Evolutionary conservation across 169 alveolate genomes (phyloP), one percentile per base, ranked within the genome.

Genomic region (Eimeria tenella): DNA sequence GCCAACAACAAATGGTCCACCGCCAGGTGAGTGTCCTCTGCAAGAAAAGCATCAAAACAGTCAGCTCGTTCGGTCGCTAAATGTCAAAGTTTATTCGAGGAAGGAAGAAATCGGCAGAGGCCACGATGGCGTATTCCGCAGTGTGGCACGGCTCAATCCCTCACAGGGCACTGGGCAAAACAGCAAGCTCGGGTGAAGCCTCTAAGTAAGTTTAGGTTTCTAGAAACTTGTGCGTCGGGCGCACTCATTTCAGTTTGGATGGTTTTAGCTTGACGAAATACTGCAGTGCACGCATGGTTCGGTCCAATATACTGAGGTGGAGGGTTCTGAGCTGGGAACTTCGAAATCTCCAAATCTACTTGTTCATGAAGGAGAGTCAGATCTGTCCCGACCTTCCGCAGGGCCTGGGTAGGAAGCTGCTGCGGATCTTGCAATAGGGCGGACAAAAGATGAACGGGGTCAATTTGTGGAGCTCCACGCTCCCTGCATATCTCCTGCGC

Each of bases 1-100:
- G 94, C 94, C 83, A 77, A 21, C 68, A 90, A 68, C 81, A 90
- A 52, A n/a, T 79, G 89, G 84, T 90, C 94, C 4, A 62, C 86
- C 13, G 94, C 86, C 21, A 90, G 79, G 68, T 60, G 88, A 15
- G 90, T 49, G 63, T 90, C 94, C 84, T 77, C 94, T 63, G 94
- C 63, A 13, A 13, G 23, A 6, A 52, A 7, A 53, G 4, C 63
- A 42, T 13, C 56, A 62, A 0, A 7, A 58, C 49, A 23, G 3
- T 42, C 63, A 50, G 9, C 19, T 49, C 15, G 50, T 42, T 62
- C 31, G 42, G 60, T 17, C 13, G 86, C n/a, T 75, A 25, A 0
- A 17, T 49, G 63, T 7, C 49, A 50, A 4, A 52, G 19, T 73
- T 15, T 23, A 73, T 21, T 3, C 21, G 49, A 21, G 53, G 4